These are phyloP conservation scores for Candida smagusa DNA, from an alignment of 1,139 yeast species.

Conservation along the genomic window DNA sequence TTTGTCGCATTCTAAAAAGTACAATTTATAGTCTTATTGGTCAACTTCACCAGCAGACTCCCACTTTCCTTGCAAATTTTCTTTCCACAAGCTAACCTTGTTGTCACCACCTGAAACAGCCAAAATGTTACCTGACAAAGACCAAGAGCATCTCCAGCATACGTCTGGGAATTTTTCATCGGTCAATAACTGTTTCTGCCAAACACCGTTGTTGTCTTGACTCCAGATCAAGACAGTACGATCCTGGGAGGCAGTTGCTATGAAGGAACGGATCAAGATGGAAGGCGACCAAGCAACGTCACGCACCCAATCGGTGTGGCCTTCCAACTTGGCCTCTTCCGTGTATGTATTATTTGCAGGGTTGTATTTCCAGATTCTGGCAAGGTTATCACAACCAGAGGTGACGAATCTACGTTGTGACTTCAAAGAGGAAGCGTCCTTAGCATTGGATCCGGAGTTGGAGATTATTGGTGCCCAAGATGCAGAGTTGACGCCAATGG, in stretches of 20 bases:
- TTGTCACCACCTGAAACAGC: conserved; percentile 97
- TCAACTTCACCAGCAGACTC: conserved; percentile 94
- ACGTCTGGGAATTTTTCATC: conserved; percentile 91
- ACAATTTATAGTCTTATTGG: conserved; percentile 39
- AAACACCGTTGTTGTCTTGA: conserved; percentile 59
- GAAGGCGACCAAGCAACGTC: conserved; percentile 99
- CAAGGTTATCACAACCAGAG: conserved; percentile 93
- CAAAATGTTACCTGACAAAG: conserved; percentile 88
- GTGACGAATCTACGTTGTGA: conserved; percentile 68
- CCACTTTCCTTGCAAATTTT: conserved; percentile 91
- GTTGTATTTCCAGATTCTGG: conserved; percentile 84
- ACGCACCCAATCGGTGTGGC: conserved; percentile 97
- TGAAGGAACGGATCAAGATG: conserved; percentile 77
- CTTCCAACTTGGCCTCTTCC: conserved; percentile 75
- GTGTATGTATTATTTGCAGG: conserved; percentile 54
- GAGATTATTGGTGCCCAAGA: conserved; percentile 86
- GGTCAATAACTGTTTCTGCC: conserved; percentile 78
- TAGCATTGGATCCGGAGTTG: conserved; percentile 28
- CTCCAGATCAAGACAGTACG: conserved; percentile 95
- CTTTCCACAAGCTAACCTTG: conserved; percentile 95
- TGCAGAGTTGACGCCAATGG: conserved; percentile 90
- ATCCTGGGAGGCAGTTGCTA: conserved; percentile 98
- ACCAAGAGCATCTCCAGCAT: conserved; percentile 98
- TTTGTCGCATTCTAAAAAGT: not conserved
- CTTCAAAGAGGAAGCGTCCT: conserved; percentile 29